A percentile compares a stretch with the other conserved stretches of the same genome.
These are phyloP conservation scores for Phytophthora multivora DNA, from an alignment of 352 stramenopile genomes.

Conservation along the genomic window DNA sequence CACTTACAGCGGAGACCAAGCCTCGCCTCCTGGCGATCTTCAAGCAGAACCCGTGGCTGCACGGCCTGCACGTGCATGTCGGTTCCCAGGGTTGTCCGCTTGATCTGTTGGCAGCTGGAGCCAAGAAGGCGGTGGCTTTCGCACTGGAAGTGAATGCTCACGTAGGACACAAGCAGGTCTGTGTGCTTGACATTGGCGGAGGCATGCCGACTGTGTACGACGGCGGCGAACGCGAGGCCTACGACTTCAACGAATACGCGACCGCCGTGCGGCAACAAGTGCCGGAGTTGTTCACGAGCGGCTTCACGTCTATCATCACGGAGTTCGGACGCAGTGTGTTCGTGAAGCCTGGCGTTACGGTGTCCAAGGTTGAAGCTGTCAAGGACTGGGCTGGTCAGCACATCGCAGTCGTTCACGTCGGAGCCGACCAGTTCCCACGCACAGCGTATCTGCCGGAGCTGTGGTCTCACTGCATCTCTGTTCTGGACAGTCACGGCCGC, in stretches of 20 bases:
- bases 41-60: conserved; percentile 79
- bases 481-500: conserved; percentile 58
- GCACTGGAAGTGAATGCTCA: conserved; percentile 74
- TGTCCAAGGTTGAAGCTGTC: conserved; percentile 89
- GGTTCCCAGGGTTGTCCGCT: conserved; percentile 88
- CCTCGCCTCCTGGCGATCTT: conserved; percentile 62
- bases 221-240: conserved; percentile 61
- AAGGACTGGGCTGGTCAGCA: conserved; percentile 84
- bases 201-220: conserved; percentile 90
- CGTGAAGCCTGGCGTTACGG: conserved; percentile 86
- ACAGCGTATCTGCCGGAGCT: conserved; percentile 85
- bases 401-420: conserved; percentile 89
- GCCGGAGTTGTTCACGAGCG: conserved; percentile 85
- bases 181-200: conserved; percentile 91
- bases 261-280: conserved; percentile 62
- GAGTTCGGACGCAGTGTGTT: conserved; percentile 92
- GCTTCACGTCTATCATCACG: conserved; percentile 86
- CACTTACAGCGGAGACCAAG: conserved; percentile 61
- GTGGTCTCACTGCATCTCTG: conserved; percentile 85
- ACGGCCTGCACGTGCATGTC: conserved; percentile 90
- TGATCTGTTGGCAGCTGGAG: conserved; percentile 81
- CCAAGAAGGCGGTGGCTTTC: conserved; percentile 76
- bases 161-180: conserved; percentile 67
- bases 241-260: conserved; percentile 87
- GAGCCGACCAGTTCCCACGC: conserved; percentile 90